phyloP scores from a whole-genome alignment of 805 yeast genomes.

The Suhomyces tanzawaensis region DNA sequence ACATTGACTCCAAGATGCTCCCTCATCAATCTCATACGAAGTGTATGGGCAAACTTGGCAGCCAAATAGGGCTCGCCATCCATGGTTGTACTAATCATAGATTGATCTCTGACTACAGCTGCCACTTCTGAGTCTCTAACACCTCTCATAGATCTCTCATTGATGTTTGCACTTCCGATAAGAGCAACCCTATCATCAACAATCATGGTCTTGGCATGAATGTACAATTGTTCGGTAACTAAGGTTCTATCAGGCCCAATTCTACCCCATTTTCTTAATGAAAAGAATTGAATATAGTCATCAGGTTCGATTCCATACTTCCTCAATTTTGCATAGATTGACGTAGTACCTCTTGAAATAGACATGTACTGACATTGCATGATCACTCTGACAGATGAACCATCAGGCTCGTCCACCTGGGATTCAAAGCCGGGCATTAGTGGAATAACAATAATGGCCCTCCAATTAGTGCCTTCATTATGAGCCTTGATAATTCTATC shows the following conservation, averaged over 20 bases:
- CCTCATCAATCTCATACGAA: constrained; percentile 89
- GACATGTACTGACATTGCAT: constrained; percentile 96
- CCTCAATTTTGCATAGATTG: constrained; percentile 79
- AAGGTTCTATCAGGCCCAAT: constrained; percentile 72
- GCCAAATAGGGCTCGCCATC: constrained; percentile 79
- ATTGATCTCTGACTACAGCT: constrained; percentile 80
- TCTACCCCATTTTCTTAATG: constrained; percentile 93
- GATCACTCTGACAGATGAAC: constrained; percentile 90
- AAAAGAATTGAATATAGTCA: constrained; percentile 86
- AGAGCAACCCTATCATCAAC: constrained; percentile 93
- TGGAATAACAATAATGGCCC: constrained; percentile 88
- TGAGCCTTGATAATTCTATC: constrained; percentile 91
- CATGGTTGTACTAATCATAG: constrained; percentile 68
- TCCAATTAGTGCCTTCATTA: constrained; percentile 74
- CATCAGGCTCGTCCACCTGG: constrained; percentile 89
- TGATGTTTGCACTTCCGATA: constrained; percentile 96
- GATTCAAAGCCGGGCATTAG: constrained; percentile 97
- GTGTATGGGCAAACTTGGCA: constrained; percentile 82
- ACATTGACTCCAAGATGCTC: constrained; percentile 96
- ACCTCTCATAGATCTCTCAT: constrained; percentile 96
- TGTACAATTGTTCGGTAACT: constrained; percentile 87
- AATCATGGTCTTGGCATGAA: constrained; percentile 88
- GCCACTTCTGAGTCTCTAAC: constrained; percentile 93
- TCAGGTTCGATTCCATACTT: constrained; percentile 83
- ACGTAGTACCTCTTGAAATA: constrained; percentile 83